These are phyloP conservation scores for Puccinia triticina DNA, from an alignment of 1,284 basidiomycete genomes.

Conservation along the genomic window DNA sequence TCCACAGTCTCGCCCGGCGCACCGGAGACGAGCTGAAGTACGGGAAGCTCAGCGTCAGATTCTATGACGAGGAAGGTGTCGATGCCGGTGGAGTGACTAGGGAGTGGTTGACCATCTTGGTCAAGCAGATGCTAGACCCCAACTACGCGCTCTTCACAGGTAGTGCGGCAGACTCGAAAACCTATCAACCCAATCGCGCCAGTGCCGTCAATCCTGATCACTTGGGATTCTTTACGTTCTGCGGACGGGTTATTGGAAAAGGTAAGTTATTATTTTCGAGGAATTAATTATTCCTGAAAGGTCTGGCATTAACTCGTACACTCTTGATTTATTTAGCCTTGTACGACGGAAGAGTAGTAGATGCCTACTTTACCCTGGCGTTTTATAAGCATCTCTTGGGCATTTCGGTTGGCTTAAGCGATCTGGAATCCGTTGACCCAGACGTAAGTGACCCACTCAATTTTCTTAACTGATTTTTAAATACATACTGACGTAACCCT, in stretches of 20 bases:
- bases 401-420: slow-evolving; percentile 86
- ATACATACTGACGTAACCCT: background rate
- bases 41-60: slow-evolving; percentile 94
- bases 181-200: slow-evolving; percentile 95
- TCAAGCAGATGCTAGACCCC: slow-evolving; percentile 99
- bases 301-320: background rate
- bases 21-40: slow-evolving; percentile 96
- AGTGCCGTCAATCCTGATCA: slow-evolving; percentile 84
- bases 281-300: background rate
- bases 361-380: slow-evolving; percentile 90
- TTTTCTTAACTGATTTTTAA: background rate
- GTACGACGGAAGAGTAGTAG: slow-evolving; percentile 89
- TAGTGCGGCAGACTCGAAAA: slow-evolving; percentile 87
- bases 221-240: slow-evolving; percentile 96
- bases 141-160: slow-evolving; percentile 98
- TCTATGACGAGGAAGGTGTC: slow-evolving; percentile 95
- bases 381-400: slow-evolving; percentile 89
- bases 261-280: slow-evolving; percentile 16
- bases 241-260: slow-evolving; percentile 88
- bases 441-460: slow-evolving; percentile 57
- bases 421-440: slow-evolving; percentile 94
- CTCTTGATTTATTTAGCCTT: slow-evolving; percentile 68
- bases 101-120: slow-evolving; percentile 92
- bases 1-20: slow-evolving; percentile 84
- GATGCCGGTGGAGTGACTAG: slow-evolving; percentile 97